These are phyloP conservation scores for Populus ilicifolia DNA, from an alignment of 345 rosid species.

Conservation along the genomic window DNA sequence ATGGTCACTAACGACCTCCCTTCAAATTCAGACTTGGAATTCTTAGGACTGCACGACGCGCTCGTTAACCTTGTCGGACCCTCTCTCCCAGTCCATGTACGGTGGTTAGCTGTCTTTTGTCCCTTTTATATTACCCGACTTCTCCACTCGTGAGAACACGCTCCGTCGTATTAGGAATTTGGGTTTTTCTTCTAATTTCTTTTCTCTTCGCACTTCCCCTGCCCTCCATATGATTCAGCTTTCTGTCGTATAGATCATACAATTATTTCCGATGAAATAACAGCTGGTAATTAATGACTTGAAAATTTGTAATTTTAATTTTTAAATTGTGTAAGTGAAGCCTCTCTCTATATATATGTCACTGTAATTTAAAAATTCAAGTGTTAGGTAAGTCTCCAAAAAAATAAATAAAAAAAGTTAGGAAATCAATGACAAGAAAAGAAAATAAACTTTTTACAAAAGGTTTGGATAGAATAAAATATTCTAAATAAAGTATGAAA, in stretches of 20 bases:
- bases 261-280: background rate
- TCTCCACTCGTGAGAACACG: background rate
- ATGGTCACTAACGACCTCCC: constrained; percentile 18
- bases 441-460: background rate
- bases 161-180: background rate
- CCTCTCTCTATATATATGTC: too few species aligned
- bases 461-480: background rate
- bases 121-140: background rate
- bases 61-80: constrained; percentile 24
- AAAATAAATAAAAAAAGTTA: too few species aligned
- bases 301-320: too few species aligned
- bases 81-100: background rate
- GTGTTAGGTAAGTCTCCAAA: too few species aligned
- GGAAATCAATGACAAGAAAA: background rate
- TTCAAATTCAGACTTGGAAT: background rate
- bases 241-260: background rate
- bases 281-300: background rate
- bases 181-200: background rate
- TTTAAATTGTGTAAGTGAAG: too few species aligned
- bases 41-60: constrained; percentile 20
- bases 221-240: background rate
- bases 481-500: background rate
- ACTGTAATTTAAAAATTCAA: too few species aligned
- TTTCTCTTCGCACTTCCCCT: too few species aligned
- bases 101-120: constrained; percentile 10